Evolutionary conservation across 169 alveolate species (phyloP).

Genomic region (Eimeria sp.): DNA sequence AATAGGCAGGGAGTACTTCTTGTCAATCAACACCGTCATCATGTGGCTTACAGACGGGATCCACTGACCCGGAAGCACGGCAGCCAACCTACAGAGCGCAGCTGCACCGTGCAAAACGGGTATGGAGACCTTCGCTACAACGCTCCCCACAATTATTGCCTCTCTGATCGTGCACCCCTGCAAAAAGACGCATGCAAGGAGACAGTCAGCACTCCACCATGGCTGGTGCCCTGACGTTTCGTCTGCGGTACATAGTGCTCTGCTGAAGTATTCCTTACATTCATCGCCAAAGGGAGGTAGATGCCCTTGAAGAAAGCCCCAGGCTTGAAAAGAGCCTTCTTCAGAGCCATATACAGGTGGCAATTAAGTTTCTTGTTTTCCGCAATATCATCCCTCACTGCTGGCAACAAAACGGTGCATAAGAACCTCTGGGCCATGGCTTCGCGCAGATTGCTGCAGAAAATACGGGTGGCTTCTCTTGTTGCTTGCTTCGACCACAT

Average conservation of each 20-base stretch:
- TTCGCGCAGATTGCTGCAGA: constrained; percentile 91
- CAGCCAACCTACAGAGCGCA: constrained; percentile 93
- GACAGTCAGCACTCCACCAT: not conserved
- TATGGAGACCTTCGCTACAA: constrained; percentile 90
- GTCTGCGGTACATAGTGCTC: not conserved
- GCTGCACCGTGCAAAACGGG: constrained; percentile 96
- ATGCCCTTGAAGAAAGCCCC: constrained; percentile 97
- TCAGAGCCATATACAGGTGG: constrained; percentile 95
- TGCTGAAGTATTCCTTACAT: constrained; percentile 20
- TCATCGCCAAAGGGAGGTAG: constrained; percentile 91
- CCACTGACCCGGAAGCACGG: constrained; percentile 84
- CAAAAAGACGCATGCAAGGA: not conserved
- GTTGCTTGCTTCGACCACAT: constrained; percentile 96
- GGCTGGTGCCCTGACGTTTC: not conserved
- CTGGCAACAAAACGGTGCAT: constrained; percentile 90
- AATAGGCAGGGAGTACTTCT: constrained; percentile 88
- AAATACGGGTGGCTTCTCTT: constrained; percentile 93
- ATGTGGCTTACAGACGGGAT: constrained; percentile 84
- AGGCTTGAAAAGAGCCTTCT: constrained; percentile 94
- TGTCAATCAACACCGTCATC: constrained; percentile 93
- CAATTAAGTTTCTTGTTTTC: constrained; percentile 92
- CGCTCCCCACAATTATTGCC: constrained; percentile 96
- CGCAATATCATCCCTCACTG: constrained; percentile 92
- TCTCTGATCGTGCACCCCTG: constrained; percentile 93
- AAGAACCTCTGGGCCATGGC: constrained; percentile 90